Base-by-base conservation (phyloP, 345 rosid species). In the Populus alba region DNA sequence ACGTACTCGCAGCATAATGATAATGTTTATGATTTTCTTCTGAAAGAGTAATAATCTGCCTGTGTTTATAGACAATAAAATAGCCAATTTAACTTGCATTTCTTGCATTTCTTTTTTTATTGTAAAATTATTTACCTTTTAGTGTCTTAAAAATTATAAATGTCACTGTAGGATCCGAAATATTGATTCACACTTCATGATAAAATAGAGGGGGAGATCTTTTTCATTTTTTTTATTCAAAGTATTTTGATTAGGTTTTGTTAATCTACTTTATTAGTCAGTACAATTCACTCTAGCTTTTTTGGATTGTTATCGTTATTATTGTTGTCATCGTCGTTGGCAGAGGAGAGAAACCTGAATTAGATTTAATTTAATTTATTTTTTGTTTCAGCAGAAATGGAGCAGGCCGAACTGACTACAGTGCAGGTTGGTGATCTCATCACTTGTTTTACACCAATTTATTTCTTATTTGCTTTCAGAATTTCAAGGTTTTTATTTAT, bases 341-440 rank as follows among this genome's bases (percentile, higher is more conserved):
- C 29, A 38, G 7, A 38, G 39, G 39, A 38, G 6, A 38, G 39
- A 12, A 45, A 45, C 13, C 0, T 51, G 57, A 51, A 16, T 51
- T 51, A 18, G 22, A 17, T 51, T 51, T 51, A 51, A 51, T 51
- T 5, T 51, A 6, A 29, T 29, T 51, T 51, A 16, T 77, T 82
- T 17, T 78, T 79, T 84, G 68, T 77, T 83, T 49, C 70, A 81
- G 78, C 69, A 71, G 37, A 88, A 74, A 94, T 94, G 98, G 91
- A 87, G 78, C 94, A 87, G 43, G 98, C 96, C 4, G 98, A 90
- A 71, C 89, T 92, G 74, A 80, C 87, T 66, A 80, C 91, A 6
- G 93, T 90, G 55, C 97, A 92, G 96, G 98, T 93, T 86, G 43
- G 88, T 80, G 73, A 75, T 81, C 62, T 68, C 63, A 73, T 74